Evolutionary conservation across 2,329 filamentous ascomycete genomes (phyloP).

Genomic region (Neofusicoccum kwambonambiense): DNA sequence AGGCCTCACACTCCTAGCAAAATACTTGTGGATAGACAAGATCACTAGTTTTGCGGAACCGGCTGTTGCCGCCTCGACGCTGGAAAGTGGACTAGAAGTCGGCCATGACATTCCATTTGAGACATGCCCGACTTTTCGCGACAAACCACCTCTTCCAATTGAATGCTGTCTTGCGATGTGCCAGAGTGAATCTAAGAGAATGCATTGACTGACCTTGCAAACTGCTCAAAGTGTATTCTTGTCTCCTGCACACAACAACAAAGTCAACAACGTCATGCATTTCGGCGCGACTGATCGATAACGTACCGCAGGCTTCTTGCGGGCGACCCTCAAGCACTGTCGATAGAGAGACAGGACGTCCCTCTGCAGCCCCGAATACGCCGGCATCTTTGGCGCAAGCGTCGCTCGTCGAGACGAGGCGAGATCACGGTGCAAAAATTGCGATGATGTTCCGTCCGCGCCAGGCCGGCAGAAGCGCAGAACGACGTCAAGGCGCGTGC

Average conservation of each 20-base stretch:
- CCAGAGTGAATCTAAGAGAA: background rate
- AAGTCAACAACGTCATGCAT: conserved; percentile 21
- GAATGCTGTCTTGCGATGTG: background rate
- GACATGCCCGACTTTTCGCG: no score
- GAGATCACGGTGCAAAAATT: background rate
- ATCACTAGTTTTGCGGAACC: no score
- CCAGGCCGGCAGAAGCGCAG: no score
- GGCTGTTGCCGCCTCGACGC: no score
- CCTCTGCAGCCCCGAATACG: conserved; percentile 82
- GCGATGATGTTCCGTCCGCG: background rate
- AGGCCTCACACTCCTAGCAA: no score
- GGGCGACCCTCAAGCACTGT: conserved; percentile 75
- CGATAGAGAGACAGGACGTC: conserved; percentile 87
- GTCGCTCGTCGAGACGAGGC: background rate
- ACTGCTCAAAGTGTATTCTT: conserved; percentile 62
- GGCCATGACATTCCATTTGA: no score
- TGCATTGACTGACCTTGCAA: conserved; percentile 55
- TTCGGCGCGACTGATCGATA: conserved; percentile 37
- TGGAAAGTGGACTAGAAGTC: no score
- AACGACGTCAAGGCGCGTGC: background rate
- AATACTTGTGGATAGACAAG: no score
- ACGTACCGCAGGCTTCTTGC: conserved; percentile 73
- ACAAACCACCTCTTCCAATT: background rate
- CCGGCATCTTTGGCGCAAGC: conserved; percentile 32
- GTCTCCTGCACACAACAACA: conserved; percentile 45